Evolutionary conservation across 352 stramenopile species (phyloP), one percentile per base, ranked within the genome.

Genomic region (Phytophthora litchii): DNA sequence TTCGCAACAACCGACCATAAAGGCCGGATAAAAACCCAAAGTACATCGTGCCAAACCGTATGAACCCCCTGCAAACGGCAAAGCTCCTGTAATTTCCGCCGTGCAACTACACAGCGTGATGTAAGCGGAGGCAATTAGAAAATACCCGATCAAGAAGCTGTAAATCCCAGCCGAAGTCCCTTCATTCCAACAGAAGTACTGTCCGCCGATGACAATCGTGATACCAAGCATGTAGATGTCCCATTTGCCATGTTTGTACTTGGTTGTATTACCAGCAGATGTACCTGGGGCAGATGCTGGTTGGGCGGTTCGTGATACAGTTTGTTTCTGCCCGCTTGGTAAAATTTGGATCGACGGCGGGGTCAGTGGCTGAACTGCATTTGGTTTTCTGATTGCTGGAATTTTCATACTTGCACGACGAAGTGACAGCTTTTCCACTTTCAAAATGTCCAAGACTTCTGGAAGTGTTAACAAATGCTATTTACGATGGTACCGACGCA

Each of bases 181-280:
- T 40, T 45, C 67, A 25, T 79, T 79, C 70, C 70, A 79, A 27
- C 60, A 65, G 42, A 79, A 74, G 57, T 79, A 79, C 36, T 79
- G 70, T 1, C 70, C 70, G 4, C 70, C 67, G 2, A 79, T 72
- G n/a, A 79, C 70, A 25, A 74, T 74, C 0, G 67, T 79, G 21
- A 79, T 69, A 12, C 70, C 67, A 7, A 76, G 38, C 41, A 67
- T 36, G 45, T 43, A 76, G 31, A 77, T 63, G 19, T 77, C 69
- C 25, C n/a, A 6, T 40, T 67, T 67, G 1, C 29, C 29, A 13
- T 52, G 48, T 32, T n/a, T 19, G 49, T 76, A 72, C 31, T 69
- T 64, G 10, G 14, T 16, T 7, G 34, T 10, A 1, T 49, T 47
- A 19, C 31, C 19, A 4, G 50, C 42, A 1, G 36, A 54, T 12